Conservation (phyloP, 2,329 filamentous ascomycete genomes). For the Aspergillus caelatus region DNA sequence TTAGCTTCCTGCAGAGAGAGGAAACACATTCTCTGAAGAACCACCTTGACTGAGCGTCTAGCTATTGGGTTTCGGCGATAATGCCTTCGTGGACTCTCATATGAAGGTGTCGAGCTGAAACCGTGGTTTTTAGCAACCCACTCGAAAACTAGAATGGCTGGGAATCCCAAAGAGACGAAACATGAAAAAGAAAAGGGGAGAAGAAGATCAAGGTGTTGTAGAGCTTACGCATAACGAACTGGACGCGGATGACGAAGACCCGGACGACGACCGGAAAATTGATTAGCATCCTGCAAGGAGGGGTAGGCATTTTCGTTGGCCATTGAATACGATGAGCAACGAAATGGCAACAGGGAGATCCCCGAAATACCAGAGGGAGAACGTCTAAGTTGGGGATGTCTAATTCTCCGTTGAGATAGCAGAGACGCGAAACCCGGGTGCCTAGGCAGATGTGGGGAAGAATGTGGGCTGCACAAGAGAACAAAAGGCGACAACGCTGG, state of each 20-base stretch:
- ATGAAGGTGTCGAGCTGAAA: constrained; percentile 58
- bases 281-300: constrained; percentile 21
- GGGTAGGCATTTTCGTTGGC: constrained; percentile 24
- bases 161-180: background rate
- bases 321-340: constrained; percentile 22
- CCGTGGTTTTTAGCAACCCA: background rate
- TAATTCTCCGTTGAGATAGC: background rate
- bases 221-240: constrained; percentile 32
- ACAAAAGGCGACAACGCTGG: background rate
- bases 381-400: background rate
- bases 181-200: background rate
- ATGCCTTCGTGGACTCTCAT: constrained; percentile 67
- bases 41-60: constrained; percentile 65
- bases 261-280: constrained; percentile 17
- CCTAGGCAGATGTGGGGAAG: constrained; percentile 27
- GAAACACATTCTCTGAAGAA: background rate
- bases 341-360: background rate
- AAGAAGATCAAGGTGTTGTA: background rate
- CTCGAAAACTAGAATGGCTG: constrained; percentile 15
- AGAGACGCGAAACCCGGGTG: constrained; percentile 18
- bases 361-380: background rate
- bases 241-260: constrained; percentile 20
- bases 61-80: constrained; percentile 64
- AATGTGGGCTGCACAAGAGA: constrained; percentile 11
- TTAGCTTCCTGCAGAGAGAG: background rate